Evolutionary conservation across 2,329 filamentous ascomycete species (phyloP).

Genomic region (Neonectria punicea): DNA sequence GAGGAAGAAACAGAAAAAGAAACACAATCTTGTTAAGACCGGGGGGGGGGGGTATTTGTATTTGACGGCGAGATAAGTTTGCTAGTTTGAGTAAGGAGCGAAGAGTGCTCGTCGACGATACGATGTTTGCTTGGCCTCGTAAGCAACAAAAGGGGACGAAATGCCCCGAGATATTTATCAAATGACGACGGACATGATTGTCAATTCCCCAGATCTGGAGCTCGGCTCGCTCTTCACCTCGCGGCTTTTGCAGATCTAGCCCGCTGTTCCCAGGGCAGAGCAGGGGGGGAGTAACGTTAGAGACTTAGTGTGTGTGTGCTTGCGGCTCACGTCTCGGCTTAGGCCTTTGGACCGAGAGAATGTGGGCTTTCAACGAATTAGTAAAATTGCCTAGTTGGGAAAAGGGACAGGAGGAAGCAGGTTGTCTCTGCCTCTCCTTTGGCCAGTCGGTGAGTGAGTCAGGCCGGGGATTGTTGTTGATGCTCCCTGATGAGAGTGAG

Average conservation of each 20-base stretch:
- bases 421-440: neutral
- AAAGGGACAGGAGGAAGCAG: neutral
- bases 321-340: neutral
- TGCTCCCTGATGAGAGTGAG: neutral
- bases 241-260: neutral
- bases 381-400: neutral
- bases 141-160: neutral
- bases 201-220: neutral
- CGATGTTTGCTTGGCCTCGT: too few relatives aligned
- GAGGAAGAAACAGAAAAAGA: neutral
- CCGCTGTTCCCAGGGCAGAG: neutral
- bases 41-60: neutral
- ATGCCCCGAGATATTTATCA: constrained; percentile 14
- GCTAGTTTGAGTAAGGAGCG: too few relatives aligned
- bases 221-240: constrained; percentile 6
- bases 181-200: neutral
- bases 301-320: neutral
- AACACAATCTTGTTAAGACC: neutral
- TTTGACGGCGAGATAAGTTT: too few relatives aligned
- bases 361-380: neutral
- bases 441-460: neutral
- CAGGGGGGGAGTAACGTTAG: too few relatives aligned
- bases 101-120: neutral
- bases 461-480: neutral
- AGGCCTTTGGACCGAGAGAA: neutral